Evolutionary conservation across 2,329 filamentous ascomycete genomes (phyloP).

Genomic region (Colletotrichum graminicola): DNA sequence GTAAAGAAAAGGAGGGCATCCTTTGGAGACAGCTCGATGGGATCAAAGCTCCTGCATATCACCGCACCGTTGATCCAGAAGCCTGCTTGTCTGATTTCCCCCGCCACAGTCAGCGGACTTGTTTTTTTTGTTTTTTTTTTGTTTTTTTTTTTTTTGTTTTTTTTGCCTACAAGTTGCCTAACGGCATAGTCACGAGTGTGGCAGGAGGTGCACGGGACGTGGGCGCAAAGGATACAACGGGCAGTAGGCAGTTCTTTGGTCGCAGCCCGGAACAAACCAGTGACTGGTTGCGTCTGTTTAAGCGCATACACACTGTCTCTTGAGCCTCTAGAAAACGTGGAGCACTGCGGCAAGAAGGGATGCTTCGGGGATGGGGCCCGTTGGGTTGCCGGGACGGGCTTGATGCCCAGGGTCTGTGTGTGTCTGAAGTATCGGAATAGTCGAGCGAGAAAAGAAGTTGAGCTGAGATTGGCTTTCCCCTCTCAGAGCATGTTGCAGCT

Average conservation of each 20-base stretch:
- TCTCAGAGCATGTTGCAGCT: slow-evolving; percentile 22
- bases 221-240: not conserved
- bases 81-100: not conserved
- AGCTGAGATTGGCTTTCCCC: slow-evolving; percentile 8
- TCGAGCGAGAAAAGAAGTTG: not conserved
- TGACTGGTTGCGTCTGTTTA: not conserved
- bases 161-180: not conserved
- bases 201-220: not conserved
- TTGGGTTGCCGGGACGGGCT: not conserved
- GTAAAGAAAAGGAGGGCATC: not conserved
- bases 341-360: not conserved
- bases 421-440: slow-evolving; percentile 26
- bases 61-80: not conserved
- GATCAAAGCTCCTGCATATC: slow-evolving; percentile 18
- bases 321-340: slow-evolving; percentile 22
- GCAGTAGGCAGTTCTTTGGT: not conserved
- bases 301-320: slow-evolving; percentile 7
- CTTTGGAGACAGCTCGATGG: not conserved
- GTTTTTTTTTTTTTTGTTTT: not conserved
- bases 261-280: slow-evolving; percentile 1
- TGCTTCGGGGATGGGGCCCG: not conserved
- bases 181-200: not conserved
- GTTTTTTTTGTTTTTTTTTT: not conserved
- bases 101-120: not conserved
- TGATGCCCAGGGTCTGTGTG: slow-evolving; percentile 3